A percentile compares a stretch with the other conserved stretches of the same genome.
Evolutionary conservation across 129 eudicot species (phyloP).

Genomic region (Flaveria bidentis): DNA sequence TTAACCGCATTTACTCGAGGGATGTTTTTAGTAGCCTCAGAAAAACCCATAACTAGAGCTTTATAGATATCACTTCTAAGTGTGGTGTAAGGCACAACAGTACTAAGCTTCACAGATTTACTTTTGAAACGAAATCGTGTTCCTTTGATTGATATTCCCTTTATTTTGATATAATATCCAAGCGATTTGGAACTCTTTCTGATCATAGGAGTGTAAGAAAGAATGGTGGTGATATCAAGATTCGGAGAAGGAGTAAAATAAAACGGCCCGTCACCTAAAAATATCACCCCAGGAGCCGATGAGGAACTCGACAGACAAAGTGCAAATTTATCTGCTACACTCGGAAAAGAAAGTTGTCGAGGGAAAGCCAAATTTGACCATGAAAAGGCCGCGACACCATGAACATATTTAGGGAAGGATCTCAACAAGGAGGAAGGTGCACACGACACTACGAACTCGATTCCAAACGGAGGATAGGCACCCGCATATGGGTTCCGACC

Average conservation of each 20-base stretch:
- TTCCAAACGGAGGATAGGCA: background rate
- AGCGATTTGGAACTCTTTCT: background rate
- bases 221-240: slow-evolving; percentile 26
- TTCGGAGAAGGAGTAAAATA: slow-evolving; percentile 28
- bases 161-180: background rate
- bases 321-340: slow-evolving; percentile 31
- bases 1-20: background rate
- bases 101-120: slow-evolving; percentile 27
- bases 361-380: slow-evolving; percentile 33
- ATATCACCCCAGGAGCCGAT: slow-evolving; percentile 34
- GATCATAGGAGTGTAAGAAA: slow-evolving; percentile 23
- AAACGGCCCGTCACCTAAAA: slow-evolving; percentile 48
- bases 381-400: slow-evolving; percentile 46
- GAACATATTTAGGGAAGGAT: slow-evolving; percentile 31
- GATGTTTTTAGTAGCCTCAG: background rate
- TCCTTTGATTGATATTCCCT: background rate
- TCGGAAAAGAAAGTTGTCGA: slow-evolving; percentile 15
- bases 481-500: slow-evolving; percentile 21
- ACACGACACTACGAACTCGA: slow-evolving; percentile 25
- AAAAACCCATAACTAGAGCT: background rate
- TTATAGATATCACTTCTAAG: slow-evolving; percentile 44
- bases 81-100: slow-evolving; percentile 36
- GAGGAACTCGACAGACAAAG: slow-evolving; percentile 41
- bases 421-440: slow-evolving; percentile 40
- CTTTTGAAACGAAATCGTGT: background rate